These are phyloP conservation scores for Hyparrhenia diplandra DNA, from an alignment of 176 grass and related monocot species.

Conservation along the genomic window DNA sequence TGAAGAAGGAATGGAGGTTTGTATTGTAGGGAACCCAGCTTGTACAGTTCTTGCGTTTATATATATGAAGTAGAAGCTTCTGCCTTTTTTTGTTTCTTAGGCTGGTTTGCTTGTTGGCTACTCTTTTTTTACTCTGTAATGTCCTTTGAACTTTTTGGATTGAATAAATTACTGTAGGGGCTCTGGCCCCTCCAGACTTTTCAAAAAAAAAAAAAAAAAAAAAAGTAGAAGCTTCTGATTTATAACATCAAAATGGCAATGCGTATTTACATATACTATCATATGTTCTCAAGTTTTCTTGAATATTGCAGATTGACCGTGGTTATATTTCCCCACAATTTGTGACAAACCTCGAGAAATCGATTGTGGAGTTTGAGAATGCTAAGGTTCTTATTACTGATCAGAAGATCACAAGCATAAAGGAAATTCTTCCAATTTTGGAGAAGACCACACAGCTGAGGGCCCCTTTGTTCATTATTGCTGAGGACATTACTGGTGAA, in stretches of 20 bases:
- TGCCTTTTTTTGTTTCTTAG: too few species aligned
- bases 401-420: constrained; percentile 75
- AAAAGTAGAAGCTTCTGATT: too few species aligned
- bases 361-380: constrained; percentile 72
- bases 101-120: too few species aligned
- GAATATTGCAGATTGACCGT: constrained; percentile 56
- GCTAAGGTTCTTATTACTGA: constrained; percentile 69
- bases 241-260: not conserved
- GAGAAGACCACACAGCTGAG: constrained; percentile 64
- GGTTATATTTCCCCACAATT: constrained; percentile 77
- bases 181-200: too few species aligned
- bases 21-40: constrained; percentile 10
- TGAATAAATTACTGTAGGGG: too few species aligned
- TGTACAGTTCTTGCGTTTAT: not conserved
- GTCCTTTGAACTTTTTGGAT: too few species aligned
- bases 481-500: constrained; percentile 68
- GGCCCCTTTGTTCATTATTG: constrained; percentile 59
- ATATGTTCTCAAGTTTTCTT: not conserved
- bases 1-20: constrained; percentile 98
- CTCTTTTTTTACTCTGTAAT: too few species aligned
- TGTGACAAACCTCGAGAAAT: constrained; percentile 74
- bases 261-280: not conserved
- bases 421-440: constrained; percentile 70
- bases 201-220: too few species aligned
- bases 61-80: not conserved